phyloP scores from a whole-genome alignment of 441 rosid genomes.

The Croton laevigatus region DNA sequence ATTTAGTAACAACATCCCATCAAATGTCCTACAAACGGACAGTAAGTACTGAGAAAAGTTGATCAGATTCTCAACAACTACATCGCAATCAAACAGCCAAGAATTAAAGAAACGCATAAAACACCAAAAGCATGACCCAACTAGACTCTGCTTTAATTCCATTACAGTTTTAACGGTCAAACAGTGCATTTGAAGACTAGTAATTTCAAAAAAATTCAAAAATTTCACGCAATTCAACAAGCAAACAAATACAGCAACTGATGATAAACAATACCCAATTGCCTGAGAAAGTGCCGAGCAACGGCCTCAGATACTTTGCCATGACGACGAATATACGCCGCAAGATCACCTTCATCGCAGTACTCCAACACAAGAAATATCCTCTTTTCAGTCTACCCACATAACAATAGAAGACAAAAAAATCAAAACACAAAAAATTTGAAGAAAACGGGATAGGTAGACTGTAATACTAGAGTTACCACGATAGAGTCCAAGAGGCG shows the following conservation, averaged over 20 bases:
- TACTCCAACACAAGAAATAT: conserved; percentile 81
- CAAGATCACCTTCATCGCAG: conserved; percentile 87
- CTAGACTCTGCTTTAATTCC: neutral
- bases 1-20: neutral
- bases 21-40: conserved; percentile 5
- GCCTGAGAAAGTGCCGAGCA: conserved; percentile 77
- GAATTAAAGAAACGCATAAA: neutral
- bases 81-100: neutral
- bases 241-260: conserved; percentile 1
- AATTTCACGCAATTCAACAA: neutral
- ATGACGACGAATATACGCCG: conserved; percentile 54
- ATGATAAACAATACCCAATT: conserved; percentile 47
- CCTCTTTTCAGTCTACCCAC: conserved; percentile 52
- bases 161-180: neutral
- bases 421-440: conserved; percentile 1
- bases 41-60: neutral
- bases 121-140: neutral
- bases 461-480: conserved; percentile 31
- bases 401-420: conserved; percentile 2
- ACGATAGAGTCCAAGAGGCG: conserved; percentile 61
- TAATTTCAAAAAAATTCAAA: neutral
- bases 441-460: neutral
- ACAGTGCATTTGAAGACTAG: neutral
- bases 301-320: conserved; percentile 65
- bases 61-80: conserved; percentile 1